Evolutionary conservation across 2,329 filamentous ascomycete genomes (phyloP).

Genomic region (Fusarium euwallaceae): DNA sequence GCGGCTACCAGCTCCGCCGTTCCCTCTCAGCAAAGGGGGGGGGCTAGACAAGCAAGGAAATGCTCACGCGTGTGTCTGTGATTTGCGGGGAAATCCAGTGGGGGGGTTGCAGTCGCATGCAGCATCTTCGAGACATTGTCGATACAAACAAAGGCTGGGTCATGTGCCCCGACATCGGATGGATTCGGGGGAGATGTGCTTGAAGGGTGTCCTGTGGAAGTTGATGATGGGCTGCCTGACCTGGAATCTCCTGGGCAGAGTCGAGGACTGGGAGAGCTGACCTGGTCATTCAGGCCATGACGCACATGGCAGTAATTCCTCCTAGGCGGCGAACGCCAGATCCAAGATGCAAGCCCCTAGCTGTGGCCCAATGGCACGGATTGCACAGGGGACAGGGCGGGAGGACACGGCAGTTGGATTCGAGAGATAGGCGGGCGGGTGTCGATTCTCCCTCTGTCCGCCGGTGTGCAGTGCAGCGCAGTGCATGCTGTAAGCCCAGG

Average conservation of each 20-base stretch:
- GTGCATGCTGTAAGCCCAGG: neutral
- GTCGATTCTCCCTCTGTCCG: conserved; percentile 5
- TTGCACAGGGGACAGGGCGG: neutral
- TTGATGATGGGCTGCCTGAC: conserved; percentile 7
- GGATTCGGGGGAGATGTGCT: conserved; percentile 14
- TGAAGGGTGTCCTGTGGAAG: neutral
- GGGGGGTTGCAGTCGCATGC: neutral
- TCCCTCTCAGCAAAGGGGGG: neutral
- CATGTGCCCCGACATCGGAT: conserved; percentile 36
- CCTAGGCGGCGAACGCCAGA: neutral
- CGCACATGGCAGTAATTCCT: neutral
- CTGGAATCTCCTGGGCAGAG: neutral
- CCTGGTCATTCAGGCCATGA: conserved; percentile 9
- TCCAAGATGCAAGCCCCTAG: neutral
- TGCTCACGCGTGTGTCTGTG: neutral
- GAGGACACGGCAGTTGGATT: neutral
- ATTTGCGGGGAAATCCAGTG: conserved; percentile 15
- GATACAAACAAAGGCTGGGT: conserved; percentile 13
- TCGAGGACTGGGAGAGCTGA: neutral
- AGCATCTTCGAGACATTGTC: conserved; percentile 11
- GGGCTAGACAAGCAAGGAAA: neutral
- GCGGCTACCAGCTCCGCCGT: conserved; percentile 2
- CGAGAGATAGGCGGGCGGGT: neutral
- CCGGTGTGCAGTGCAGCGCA: neutral
- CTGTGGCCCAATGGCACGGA: neutral